Conservation (phyloP, 768 basidiomycete species). For the Boletales sp. region DNA sequence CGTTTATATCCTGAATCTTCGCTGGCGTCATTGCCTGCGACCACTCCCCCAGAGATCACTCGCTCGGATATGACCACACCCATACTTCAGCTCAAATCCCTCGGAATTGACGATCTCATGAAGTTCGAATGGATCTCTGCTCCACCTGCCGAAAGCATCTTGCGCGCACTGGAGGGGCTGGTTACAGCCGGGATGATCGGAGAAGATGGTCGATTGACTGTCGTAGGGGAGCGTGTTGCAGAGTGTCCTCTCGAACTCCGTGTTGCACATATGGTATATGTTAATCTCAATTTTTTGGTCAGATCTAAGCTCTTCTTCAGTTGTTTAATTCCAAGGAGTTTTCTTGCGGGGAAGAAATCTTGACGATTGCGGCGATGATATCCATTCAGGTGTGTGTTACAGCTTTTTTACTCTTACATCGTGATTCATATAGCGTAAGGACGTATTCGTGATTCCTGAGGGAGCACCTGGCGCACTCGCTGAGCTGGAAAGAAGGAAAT, state of each 20-base stretch:
- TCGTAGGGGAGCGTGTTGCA: slow-evolving; percentile 80
- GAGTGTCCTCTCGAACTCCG: slow-evolving; percentile 93
- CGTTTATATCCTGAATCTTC: slow-evolving; percentile 75
- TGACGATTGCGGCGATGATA: slow-evolving; percentile 96
- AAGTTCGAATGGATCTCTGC: slow-evolving; percentile 93
- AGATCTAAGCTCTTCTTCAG: slow-evolving; percentile 38
- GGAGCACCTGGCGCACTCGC: slow-evolving; percentile 82
- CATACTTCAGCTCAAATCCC: slow-evolving; percentile 88
- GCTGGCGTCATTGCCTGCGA: slow-evolving; percentile 57
- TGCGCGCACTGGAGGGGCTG: slow-evolving; percentile 83
- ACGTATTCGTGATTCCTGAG: slow-evolving; percentile 86
- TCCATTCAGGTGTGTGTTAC: slow-evolving; percentile 68
- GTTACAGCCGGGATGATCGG: slow-evolving; percentile 81
- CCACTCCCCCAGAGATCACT: slow-evolving; percentile 86
- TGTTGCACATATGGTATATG: slow-evolving; percentile 86
- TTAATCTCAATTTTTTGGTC: neutral
- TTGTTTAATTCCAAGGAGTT: slow-evolving; percentile 82
- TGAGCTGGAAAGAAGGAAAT: slow-evolving; percentile 91
- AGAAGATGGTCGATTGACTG: slow-evolving; percentile 72
- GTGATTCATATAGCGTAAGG: slow-evolving; percentile 41
- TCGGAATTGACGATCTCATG: slow-evolving; percentile 94
- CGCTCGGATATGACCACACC: slow-evolving; percentile 89
- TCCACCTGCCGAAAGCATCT: slow-evolving; percentile 81
- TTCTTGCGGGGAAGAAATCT: slow-evolving; percentile 90
- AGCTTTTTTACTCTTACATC: neutral